A percentile compares a stretch with the other conserved stretches of the same genome.
phyloP scores from a whole-genome alignment of 257 asterid species.

The Leonotis leonurus region DNA sequence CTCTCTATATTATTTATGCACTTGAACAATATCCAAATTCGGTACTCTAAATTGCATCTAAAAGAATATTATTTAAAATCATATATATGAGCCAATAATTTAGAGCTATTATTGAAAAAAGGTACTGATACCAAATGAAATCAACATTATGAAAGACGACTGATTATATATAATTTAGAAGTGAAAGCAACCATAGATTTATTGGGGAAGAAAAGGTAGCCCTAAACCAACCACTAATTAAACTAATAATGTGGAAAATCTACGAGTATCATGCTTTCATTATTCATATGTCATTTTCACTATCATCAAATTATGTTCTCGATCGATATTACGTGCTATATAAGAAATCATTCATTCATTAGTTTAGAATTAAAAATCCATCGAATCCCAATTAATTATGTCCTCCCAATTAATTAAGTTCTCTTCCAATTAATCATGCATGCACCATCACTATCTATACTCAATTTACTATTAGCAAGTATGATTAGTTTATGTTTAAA shows the following conservation, averaged over 20 bases:
- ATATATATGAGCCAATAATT: no score
- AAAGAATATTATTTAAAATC: no score
- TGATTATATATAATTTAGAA: no score
- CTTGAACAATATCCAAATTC: no score
- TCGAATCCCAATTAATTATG: neutral
- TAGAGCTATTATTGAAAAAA: slow-evolving; percentile 11
- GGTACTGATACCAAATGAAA: slow-evolving; percentile 20
- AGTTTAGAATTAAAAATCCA: neutral
- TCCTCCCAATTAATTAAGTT: no score
- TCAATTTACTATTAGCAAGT: no score
- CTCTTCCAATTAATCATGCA: slow-evolving; percentile 2
- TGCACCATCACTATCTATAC: no score
- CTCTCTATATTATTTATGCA: no score
- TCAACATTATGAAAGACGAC: slow-evolving; percentile 17
- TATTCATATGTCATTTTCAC: slow-evolving; percentile 22
- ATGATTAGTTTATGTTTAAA: no score
- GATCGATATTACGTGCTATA: slow-evolving; percentile 31
- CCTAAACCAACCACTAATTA: slow-evolving; percentile 29
- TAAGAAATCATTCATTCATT: slow-evolving; percentile 11
- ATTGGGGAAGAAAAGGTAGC: slow-evolving; percentile 7
- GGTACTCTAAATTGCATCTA: no score
- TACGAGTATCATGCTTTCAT: slow-evolving; percentile 26
- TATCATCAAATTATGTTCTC: slow-evolving; percentile 26
- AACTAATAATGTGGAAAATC: slow-evolving; percentile 26
- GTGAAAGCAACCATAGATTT: slow-evolving; percentile 22